Evolutionary conservation across 108 stramenopile genomes (phyloP), one percentile per base, ranked within the genome.

Genomic region (Nitzschia putrida): DNA sequence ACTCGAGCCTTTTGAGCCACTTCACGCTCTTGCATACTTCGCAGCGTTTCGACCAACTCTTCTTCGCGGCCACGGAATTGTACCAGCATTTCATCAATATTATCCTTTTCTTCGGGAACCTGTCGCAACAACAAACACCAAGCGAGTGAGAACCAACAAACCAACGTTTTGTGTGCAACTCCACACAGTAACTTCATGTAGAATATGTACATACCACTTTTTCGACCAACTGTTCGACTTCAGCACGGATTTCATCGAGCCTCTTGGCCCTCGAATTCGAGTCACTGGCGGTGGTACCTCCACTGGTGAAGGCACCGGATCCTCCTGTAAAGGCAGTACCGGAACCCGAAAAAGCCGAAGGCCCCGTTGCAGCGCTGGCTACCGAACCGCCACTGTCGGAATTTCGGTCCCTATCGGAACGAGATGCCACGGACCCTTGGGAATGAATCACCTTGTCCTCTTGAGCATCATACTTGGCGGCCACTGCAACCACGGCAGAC

Each of bases 51-150:
- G 2, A 94, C 79, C 63, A 94, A 78, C 53, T 94, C 93, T 67
- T 94, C 93, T 74, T 94, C 93, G n/a, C 93, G 78, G 14, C 93
- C 93, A 45, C 86, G 86, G 71, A 94, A 94, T 65, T 94, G 90
- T 10, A 74, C 76, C 74, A 94, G 80, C 93, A 94, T 94, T 71
- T 92, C 93, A 47, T 94, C 89, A 20, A 94, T 79, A 76, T 94
- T 94, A 51, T 92, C 93, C 25, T 86, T 77, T 65, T 94, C 93
- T 61, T 94, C 93, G 0, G 93, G 93, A 25, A 92, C 47, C 47
- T 49, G 18, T 2, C 14, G 47, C 1, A 16, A 49, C 1, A 2
- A 18, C 47, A 49, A 49, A 18, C 14, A n/a, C n/a, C n/a, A n/a
- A 49, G 47, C n/a, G n/a, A 49, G 47, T 49, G 47, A 18, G 18